Conservation (phyloP, 192 early-diverging fungal species). For the Diversispora epigaea region DNA sequence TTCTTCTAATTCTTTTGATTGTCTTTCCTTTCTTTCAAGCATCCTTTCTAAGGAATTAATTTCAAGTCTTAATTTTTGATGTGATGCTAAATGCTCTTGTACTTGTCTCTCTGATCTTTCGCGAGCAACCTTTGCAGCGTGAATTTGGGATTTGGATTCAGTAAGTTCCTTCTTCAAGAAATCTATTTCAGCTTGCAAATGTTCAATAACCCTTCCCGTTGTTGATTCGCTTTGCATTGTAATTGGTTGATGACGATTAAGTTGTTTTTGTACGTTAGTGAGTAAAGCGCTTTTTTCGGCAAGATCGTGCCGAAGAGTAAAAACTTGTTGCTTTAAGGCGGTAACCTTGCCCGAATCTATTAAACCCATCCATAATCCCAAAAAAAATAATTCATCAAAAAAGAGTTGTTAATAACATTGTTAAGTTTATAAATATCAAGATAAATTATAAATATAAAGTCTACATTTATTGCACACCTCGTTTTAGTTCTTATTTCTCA, state of each 20-base stretch:
- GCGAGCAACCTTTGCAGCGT: conserved; percentile 21
- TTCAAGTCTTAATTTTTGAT: conserved; percentile 25
- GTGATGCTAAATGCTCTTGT: conserved; percentile 25
- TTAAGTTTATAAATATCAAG: neutral
- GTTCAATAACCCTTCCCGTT: conserved; percentile 28
- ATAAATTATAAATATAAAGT: neutral
- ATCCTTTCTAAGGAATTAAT: conserved; percentile 32
- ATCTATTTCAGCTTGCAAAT: conserved; percentile 29
- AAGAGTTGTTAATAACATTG: neutral
- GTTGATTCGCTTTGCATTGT: conserved; percentile 2
- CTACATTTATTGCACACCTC: too few species aligned
- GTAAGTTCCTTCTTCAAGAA: conserved; percentile 27
- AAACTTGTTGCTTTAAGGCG: conserved; percentile 23
- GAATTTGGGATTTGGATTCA: conserved; percentile 25
- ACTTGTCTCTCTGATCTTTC: conserved; percentile 29
- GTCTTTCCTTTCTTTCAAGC: conserved; percentile 30
- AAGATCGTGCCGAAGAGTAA: conserved; percentile 18
- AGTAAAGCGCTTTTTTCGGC: conserved; percentile 30
- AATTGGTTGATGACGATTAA: conserved; percentile 11
- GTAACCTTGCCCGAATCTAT: neutral
- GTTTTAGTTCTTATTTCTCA: too few species aligned
- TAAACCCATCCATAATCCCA: neutral
- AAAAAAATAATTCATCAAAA: neutral
- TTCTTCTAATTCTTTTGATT: conserved; percentile 28
- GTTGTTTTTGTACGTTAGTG: conserved; percentile 26